phyloP scores from a whole-genome alignment of 2,329 filamentous ascomycete species.

The Neonectria faginata region DNA sequence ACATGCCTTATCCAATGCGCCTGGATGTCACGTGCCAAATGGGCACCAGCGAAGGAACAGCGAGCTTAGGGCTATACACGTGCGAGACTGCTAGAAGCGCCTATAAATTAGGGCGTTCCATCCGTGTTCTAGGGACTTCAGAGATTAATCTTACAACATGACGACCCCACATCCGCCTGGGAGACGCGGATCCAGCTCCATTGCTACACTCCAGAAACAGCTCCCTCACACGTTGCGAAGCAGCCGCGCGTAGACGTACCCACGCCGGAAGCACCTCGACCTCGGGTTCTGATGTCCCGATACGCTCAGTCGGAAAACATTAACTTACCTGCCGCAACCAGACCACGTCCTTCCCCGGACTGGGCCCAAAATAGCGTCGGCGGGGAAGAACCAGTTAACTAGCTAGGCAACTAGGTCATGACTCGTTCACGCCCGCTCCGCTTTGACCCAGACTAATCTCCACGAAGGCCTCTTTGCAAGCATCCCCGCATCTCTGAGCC shows the following conservation, averaged over 20 bases:
- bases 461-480: neutral
- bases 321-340: neutral
- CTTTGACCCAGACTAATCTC: slow-evolving; percentile 7
- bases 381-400: neutral
- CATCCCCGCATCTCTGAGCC: neutral
- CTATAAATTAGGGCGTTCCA: too few relatives aligned
- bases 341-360: slow-evolving; percentile 4
- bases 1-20: too few relatives aligned
- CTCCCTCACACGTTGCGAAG: neutral
- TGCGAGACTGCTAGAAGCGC: too few relatives aligned
- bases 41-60: too few relatives aligned
- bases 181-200: neutral
- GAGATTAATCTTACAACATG: too few relatives aligned
- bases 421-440: slow-evolving; percentile 8
- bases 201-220: neutral
- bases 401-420: neutral
- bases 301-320: neutral
- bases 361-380: neutral
- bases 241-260: neutral
- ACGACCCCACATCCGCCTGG: too few relatives aligned
- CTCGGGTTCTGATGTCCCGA: neutral
- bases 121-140: too few relatives aligned
- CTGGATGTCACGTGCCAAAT: too few relatives aligned
- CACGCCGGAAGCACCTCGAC: neutral
- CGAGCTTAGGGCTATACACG: too few relatives aligned